Evolutionary conservation across 2,329 filamentous ascomycete species (phyloP).

Genomic region (Dactylonectria macrodidyma): DNA sequence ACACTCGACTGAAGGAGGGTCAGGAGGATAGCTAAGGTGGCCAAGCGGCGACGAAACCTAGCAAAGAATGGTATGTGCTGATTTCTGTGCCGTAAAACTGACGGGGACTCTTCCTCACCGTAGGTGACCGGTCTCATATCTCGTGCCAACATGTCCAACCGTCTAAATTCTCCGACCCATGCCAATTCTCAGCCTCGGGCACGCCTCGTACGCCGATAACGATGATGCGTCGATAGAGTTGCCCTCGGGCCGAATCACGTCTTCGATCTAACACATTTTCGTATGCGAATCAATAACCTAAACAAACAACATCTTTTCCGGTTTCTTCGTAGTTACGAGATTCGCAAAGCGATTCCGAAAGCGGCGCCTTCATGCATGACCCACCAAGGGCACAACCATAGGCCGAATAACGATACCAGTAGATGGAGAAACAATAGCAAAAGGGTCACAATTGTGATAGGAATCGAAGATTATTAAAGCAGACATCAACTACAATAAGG

Average conservation of each 20-base stretch:
- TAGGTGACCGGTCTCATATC: constrained; percentile 18
- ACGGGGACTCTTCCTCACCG: constrained; percentile 31
- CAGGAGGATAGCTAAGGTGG: not conserved
- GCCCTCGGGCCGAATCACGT: constrained; percentile 32
- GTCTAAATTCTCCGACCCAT: constrained; percentile 34
- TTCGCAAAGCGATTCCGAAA: constrained; percentile 24
- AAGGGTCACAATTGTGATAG: not conserved
- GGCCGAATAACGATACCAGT: not conserved
- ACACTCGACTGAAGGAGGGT: no score
- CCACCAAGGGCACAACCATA: not conserved
- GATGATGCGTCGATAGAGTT: constrained; percentile 23
- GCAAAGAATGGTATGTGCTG: constrained; percentile 40
- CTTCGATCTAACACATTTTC: constrained; percentile 9
- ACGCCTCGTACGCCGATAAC: constrained; percentile 23
- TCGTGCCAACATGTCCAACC: constrained; percentile 15
- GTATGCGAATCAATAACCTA: constrained; percentile 1
- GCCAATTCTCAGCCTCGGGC: constrained; percentile 28
- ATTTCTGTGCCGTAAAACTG: constrained; percentile 34
- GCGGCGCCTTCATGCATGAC: constrained; percentile 18
- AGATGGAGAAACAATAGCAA: not conserved
- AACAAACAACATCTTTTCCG: constrained; percentile 31
- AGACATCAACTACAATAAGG: not conserved
- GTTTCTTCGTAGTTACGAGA: constrained; percentile 27
- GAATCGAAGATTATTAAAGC: not conserved
- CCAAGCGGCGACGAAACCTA: not conserved